A percentile compares a stretch with the other conserved stretches of the same genome.
Conservation (phyloP, 2,329 filamentous ascomycete genomes). For the Cercospora berteroae region DNA sequence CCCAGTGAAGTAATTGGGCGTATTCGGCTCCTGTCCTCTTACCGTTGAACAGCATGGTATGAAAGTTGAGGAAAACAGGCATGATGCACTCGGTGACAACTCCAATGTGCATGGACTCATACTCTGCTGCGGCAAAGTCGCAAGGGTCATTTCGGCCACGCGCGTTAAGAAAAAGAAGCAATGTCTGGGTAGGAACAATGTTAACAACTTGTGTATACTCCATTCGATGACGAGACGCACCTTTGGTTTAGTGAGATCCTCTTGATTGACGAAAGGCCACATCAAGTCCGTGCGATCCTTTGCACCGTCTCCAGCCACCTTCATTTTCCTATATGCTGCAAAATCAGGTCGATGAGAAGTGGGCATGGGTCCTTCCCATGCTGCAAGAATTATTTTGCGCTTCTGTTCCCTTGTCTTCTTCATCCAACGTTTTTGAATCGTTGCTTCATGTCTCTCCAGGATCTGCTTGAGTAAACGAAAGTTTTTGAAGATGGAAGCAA, state of each 20-base stretch:
- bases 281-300: neutral
- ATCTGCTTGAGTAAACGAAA: too few relatives aligned
- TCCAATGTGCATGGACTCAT: constrained; percentile 12
- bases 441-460: too few relatives aligned
- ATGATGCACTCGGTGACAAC: neutral
- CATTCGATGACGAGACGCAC: neutral
- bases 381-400: constrained; percentile 7
- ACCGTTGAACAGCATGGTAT: constrained; percentile 15
- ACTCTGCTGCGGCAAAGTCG: constrained; percentile 16
- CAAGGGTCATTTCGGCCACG: constrained; percentile 4
- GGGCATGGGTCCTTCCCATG: constrained; percentile 8
- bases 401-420: constrained; percentile 21
- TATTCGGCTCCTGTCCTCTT: neutral
- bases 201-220: too few relatives aligned
- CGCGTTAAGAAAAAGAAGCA: constrained; percentile 14
- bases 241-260: neutral
- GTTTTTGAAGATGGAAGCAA: too few relatives aligned
- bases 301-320: neutral
- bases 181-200: too few relatives aligned
- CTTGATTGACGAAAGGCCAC: constrained; percentile 9
- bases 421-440: neutral
- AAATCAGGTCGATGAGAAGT: constrained; percentile 15
- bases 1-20: neutral
- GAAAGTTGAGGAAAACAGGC: neutral
- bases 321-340: neutral